phyloP scores from a whole-genome alignment of 164 flowering plant species.

The Echeveria elegans region DNA sequence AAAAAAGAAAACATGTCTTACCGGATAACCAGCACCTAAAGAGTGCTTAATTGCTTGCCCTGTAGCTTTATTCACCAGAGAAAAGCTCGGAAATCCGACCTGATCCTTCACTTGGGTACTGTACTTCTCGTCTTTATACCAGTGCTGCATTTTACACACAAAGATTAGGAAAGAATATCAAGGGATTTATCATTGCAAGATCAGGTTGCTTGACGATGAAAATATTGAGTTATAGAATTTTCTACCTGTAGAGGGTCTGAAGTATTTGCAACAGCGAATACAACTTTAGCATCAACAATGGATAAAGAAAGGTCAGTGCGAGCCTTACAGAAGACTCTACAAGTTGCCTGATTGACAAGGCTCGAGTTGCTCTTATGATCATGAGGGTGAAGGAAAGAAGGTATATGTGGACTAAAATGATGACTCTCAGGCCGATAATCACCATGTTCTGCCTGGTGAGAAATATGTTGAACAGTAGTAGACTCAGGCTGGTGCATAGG shows the following conservation, averaged over 20 bases:
- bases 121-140: constrained; percentile 5
- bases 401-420: background rate
- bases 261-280: background rate
- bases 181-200: background rate
- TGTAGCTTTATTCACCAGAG: constrained; percentile 7
- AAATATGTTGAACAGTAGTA: constrained; percentile 2
- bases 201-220: background rate
- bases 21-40: background rate
- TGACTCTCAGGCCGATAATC: background rate
- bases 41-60: constrained; percentile 7
- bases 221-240: background rate
- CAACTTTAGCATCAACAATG: background rate
- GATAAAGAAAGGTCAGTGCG: background rate
- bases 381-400: constrained; percentile 3
- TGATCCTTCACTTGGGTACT: constrained; percentile 6
- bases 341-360: background rate
- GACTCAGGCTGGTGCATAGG: constrained; percentile 1
- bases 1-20: background rate
- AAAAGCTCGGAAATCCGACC: constrained; percentile 3
- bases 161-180: background rate
- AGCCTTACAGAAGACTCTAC: constrained; percentile 2
- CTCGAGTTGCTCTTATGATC: background rate
- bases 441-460: background rate
- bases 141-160: background rate
- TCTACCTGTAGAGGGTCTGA: constrained; percentile 2